These are phyloP conservation scores for Pleurotus platypus DNA, from an alignment of 768 basidiomycete genomes.

Conservation along the genomic window DNA sequence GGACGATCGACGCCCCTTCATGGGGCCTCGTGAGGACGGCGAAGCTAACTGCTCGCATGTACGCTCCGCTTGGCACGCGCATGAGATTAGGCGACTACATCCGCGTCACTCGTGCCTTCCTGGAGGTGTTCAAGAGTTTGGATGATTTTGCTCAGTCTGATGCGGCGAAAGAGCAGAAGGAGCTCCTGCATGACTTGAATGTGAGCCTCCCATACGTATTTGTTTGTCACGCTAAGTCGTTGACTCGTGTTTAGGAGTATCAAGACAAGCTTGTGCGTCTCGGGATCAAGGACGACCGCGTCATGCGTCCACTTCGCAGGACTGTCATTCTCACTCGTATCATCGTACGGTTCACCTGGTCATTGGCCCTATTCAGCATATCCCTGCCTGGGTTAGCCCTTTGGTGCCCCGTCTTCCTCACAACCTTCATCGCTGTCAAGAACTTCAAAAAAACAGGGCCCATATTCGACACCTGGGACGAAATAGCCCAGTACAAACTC, in stretches of 20 bases:
- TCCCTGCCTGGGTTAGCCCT: constrained; percentile 77
- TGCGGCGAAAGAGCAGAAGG: constrained; percentile 22
- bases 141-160: constrained; percentile 18
- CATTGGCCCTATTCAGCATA: constrained; percentile 54
- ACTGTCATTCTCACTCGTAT: constrained; percentile 61
- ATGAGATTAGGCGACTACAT: constrained; percentile 87
- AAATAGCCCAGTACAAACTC: constrained; percentile 87
- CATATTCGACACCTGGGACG: constrained; percentile 84
- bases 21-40: constrained; percentile 76
- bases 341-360: constrained; percentile 61
- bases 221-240: background rate
- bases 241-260: constrained; percentile 46
- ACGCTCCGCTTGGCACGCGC: constrained; percentile 81
- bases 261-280: constrained; percentile 66
- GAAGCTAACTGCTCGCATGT: constrained; percentile 76
- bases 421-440: constrained; percentile 66
- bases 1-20: constrained; percentile 81
- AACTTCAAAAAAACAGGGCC: constrained; percentile 82
- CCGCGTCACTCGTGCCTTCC: constrained; percentile 67
- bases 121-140: constrained; percentile 66
- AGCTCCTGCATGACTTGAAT: constrained; percentile 55
- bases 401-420: constrained; percentile 77
- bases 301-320: constrained; percentile 59
- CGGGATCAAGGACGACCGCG: constrained; percentile 84
- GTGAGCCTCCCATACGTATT: constrained; percentile 28